Base-by-base conservation (phyloP, 352 stramenopile genomes). In the Phytophthora sp. region DNA sequence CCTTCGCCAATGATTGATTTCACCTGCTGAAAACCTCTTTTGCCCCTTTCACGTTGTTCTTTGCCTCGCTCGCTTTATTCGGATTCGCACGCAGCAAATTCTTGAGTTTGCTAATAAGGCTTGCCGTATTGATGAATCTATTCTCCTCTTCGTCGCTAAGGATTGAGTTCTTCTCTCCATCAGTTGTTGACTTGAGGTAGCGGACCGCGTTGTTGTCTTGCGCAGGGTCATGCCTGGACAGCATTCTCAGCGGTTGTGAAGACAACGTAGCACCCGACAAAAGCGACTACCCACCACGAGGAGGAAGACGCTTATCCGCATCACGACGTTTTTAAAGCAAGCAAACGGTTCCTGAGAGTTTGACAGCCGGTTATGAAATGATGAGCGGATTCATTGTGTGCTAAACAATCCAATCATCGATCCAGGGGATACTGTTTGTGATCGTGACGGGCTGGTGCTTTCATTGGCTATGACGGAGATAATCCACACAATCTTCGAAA, bases 21-120 rank as follows among this genome's bases (percentile, higher is more conserved):
- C 46, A 66, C 36, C 29, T 60, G 51, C 13, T 23, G 46, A 21
- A 53, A 18, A 8, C 36, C 18, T 66, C 26, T 36, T 60, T 66
- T 15, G 57, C 57, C 15, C 46, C 57, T 23, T 44, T n/a, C 27
- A 26, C 15, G 41, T 62, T 54, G 39, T 42, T 49, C 41, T 54
- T 51, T 5, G 54, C 54, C 4, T 39, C 54, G 26, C n/a, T 31
- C 54, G 16, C 26, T 15, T 59, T 66, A 4, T 7, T 59, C 6
- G 47, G 58, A 1, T 13, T 47, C 24, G 9, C 31, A 12, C 39
- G 18, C 23, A 66, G 31, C 3, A 66, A 39, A 27, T 7, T 18
- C 38, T 66, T 66, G 2, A 66, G 16, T 31, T 29, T 58, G 20
- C 7, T 24, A 3, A 39, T 18, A 60, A 36, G 0, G 23, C 18